A percentile compares a stretch with the other conserved stretches of the same genome.
These are phyloP conservation scores for Panaeolus cyanescens DNA, from an alignment of 768 basidiomycete species.

Conservation along the genomic window DNA sequence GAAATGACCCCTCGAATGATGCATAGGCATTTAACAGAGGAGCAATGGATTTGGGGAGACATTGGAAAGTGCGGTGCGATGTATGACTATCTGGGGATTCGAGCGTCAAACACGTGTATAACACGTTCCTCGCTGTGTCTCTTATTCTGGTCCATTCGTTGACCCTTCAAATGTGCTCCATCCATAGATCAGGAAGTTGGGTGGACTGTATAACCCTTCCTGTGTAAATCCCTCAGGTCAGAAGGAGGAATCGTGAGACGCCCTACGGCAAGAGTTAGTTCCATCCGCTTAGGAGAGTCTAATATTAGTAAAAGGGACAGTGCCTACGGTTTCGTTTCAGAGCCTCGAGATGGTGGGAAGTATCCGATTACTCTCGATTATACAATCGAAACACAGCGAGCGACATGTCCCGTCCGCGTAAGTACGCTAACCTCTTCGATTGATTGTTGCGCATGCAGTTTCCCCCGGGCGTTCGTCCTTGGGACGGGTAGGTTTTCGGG, in stretches of 20 bases:
- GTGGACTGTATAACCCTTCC: neutral
- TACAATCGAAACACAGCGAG: neutral
- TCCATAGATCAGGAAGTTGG: neutral
- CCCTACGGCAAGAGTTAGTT: neutral
- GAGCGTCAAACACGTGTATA: conserved; percentile 1
- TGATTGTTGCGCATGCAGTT: neutral
- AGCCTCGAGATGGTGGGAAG: neutral
- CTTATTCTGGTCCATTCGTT: neutral
- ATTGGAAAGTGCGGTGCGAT: too few relatives aligned
- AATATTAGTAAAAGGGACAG: neutral
- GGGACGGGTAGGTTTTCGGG: neutral
- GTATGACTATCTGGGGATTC: neutral
- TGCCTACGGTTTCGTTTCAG: conserved; percentile 3
- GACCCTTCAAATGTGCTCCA: neutral
- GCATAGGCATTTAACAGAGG: neutral
- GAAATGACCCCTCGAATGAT: conserved; percentile 1
- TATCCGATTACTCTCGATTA: neutral
- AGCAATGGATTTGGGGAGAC: neutral
- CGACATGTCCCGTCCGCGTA: neutral
- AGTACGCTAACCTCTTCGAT: neutral
- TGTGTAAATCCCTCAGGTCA: neutral
- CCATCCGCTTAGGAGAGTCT: neutral
- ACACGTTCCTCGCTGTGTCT: neutral
- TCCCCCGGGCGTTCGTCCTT: neutral
- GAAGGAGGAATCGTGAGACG: conserved; percentile 1